These are phyloP conservation scores for Acanthamoeba healyi DNA, from an alignment of 208 protist genomes.

Conservation along the genomic window DNA sequence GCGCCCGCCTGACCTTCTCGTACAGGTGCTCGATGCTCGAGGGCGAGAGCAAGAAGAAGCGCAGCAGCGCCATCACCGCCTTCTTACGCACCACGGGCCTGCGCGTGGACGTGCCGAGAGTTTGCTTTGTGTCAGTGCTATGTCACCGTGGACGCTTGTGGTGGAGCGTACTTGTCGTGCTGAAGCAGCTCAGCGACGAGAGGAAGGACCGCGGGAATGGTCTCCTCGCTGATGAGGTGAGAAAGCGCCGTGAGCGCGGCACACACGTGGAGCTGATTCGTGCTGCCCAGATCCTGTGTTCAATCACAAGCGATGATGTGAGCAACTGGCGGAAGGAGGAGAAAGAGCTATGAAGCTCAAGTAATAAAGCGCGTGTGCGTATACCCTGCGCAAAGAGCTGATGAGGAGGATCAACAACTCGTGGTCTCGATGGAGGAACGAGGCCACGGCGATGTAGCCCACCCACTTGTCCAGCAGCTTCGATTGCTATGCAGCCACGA, in stretches of 20 bases:
- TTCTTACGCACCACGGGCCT: slow-evolving; percentile 95
- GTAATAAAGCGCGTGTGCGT: not conserved
- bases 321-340: too few relatives aligned
- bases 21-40: slow-evolving; percentile 70
- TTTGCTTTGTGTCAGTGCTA: too few relatives aligned
- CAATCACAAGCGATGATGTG: too few relatives aligned
- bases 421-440: slow-evolving; percentile 93
- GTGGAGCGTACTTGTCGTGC: slow-evolving; percentile 83
- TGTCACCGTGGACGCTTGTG: too few relatives aligned
- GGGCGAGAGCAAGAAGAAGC: slow-evolving; percentile 89
- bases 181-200: slow-evolving; percentile 85
- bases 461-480: slow-evolving; percentile 73
- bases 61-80: slow-evolving; percentile 93
- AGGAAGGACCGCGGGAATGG: slow-evolving; percentile 92
- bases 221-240: slow-evolving; percentile 93
- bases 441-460: slow-evolving; percentile 94
- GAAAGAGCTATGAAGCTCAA: too few relatives aligned
- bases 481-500: not conserved
- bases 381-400: slow-evolving; percentile 92
- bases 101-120: too few relatives aligned
- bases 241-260: slow-evolving; percentile 93
- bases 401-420: slow-evolving; percentile 96
- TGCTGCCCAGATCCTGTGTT: slow-evolving; percentile 92
- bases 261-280: slow-evolving; percentile 94
- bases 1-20: slow-evolving; percentile 89